Evolutionary conservation across 305 asterid species (phyloP).

Genomic region (Coffea humblotiana): DNA sequence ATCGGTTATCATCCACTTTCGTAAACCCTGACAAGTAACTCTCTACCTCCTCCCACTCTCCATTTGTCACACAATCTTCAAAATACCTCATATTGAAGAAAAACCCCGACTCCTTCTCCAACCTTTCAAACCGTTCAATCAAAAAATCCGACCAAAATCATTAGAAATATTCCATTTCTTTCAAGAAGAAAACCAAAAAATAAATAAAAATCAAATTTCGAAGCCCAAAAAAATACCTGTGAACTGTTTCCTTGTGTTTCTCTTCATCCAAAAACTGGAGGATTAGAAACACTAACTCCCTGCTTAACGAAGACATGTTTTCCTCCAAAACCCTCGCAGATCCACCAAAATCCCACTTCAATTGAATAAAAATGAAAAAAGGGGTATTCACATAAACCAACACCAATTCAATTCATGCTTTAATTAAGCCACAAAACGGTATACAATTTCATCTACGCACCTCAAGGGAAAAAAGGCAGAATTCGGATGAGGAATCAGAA

Average conservation of each 20-base stretch:
- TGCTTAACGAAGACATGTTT: constrained; percentile 47
- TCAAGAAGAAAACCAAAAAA: background rate
- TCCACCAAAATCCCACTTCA: constrained; percentile 29
- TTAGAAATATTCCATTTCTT: background rate
- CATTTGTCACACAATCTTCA: constrained; percentile 52
- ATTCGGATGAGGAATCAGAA: background rate
- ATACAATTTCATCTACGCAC: background rate
- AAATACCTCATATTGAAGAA: constrained; percentile 61
- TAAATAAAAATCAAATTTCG: background rate
- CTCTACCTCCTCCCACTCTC: constrained; percentile 65
- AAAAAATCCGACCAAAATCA: background rate
- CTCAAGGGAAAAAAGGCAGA: background rate
- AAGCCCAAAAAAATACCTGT: constrained; percentile 40
- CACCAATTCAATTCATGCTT: background rate
- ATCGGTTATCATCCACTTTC: constrained; percentile 52
- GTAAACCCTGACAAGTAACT: constrained; percentile 59
- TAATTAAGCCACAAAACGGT: background rate
- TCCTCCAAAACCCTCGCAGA: constrained; percentile 26
- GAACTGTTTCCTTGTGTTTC: constrained; percentile 57
- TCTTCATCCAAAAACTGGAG: constrained; percentile 62
- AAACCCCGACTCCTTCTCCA: constrained; percentile 66
- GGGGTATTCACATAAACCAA: background rate
- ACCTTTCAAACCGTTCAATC: constrained; percentile 26
- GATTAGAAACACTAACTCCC: constrained; percentile 52
- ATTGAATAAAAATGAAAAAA: constrained; percentile 21